Conservation (phyloP, 257 asterid species). For the Paraleonurus japonicus region DNA sequence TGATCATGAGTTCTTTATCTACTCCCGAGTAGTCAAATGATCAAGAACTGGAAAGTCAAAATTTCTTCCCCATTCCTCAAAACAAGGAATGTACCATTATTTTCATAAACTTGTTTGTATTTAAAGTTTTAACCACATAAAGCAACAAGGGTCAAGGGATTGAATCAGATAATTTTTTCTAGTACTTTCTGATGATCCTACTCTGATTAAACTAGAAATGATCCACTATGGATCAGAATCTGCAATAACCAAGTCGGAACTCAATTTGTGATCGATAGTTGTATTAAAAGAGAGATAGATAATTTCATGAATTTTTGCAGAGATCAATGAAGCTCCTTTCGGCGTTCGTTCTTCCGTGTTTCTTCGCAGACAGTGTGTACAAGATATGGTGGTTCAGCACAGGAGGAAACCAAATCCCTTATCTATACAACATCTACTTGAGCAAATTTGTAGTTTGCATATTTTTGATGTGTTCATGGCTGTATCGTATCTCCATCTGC, state of each 20-base stretch:
- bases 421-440: constrained; percentile 50
- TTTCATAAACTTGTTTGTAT: too few relatives aligned
- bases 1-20: not conserved
- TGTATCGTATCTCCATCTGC: constrained; percentile 70
- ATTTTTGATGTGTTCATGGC: constrained; percentile 75
- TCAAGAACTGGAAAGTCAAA: not conserved
- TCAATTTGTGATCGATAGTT: not conserved
- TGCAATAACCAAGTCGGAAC: too few relatives aligned
- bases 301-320: constrained; percentile 42
- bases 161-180: not conserved
- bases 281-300: not conserved
- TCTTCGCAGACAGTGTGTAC: constrained; percentile 61
- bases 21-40: not conserved
- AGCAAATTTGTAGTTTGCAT: constrained; percentile 61
- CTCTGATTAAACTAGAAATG: not conserved
- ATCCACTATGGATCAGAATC: not conserved
- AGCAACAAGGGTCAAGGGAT: not conserved
- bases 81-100: not conserved
- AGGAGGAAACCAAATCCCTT: constrained; percentile 78
- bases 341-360: constrained; percentile 77
- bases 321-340: constrained; percentile 81
- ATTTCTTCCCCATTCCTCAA: not conserved
- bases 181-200: too few relatives aligned
- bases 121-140: not conserved
- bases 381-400: constrained; percentile 97